Evolutionary conservation across 2,329 filamentous ascomycete species (phyloP), one percentile per base, ranked within the genome.

Genomic region (Cryphonectria naterciae): DNA sequence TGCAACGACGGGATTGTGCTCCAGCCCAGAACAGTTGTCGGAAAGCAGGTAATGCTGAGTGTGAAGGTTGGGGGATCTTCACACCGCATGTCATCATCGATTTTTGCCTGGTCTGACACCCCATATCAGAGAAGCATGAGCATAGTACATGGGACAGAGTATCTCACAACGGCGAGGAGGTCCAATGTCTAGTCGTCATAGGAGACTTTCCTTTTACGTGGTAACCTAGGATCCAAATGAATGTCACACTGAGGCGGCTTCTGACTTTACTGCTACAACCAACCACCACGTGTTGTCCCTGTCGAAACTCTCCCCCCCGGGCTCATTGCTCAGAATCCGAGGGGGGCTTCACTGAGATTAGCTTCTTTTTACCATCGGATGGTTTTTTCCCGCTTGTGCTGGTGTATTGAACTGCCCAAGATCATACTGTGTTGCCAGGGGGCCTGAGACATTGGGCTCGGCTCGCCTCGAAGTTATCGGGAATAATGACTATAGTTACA

Each of bases 391-490:
- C 49, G 49, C 11, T 54, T 11, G 2, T 28, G 49, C 49, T 54
- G 43, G 17, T 22, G 15, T 49, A 19, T 8, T 49, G 43, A 19
- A n/a, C 46, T n/a, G 3, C 43, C 46, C 22, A 49, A 49, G 46
- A 35, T 58, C 25, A 17, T 58, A 28, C 6, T 19, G 28, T 32
- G 46, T 49, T 49, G 17, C 25, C 54, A 58, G 54, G 52, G 52
- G 54, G 28, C 6, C 28, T 19, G 54, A 39, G 58, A 39, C 35
- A 25, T 39, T 37, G 58, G 25, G 32, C 58, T 61, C 58, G 58
- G 58, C 58, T 61, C 58, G 58, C 58, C 35, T 61, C 58, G 58
- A 61, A 61, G 58, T 39, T 61, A 61, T 61, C 58, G 58, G 58
- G 32, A 61, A 61, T 39, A 37, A 25, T 2, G 25, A 56, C 13